Evolutionary conservation across 192 early-diverging fungal genomes (phyloP), one percentile per base, ranked within the genome.

Genomic region (Tieghemiomyces parasiticus): DNA sequence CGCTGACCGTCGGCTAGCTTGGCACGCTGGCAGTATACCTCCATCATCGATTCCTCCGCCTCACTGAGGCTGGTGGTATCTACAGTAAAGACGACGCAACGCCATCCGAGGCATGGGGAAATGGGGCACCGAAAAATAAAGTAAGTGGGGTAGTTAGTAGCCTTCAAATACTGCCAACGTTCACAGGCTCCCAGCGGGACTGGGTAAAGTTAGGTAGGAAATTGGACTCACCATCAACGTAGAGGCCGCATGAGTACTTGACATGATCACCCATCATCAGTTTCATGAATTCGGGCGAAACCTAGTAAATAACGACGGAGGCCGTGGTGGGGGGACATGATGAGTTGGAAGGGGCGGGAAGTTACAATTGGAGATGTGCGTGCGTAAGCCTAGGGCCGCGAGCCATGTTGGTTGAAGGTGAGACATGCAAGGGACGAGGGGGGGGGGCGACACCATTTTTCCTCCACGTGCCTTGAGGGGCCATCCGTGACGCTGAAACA

Each of bases 201-300:
- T 32, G 34, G 16, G 45, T 46, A 46, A 22, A 4, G 22, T 46
- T 46, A 46, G 16, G 45, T 1, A 4, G 22, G 45, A 12, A 14
- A n/a, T 35, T 2, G 28, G 24, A 61, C 34, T 59, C 45, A 71
- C 67, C 81, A 25, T 53, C 60, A 29, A 78, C 71, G 65, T 72
- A 83, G 20, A 78, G 61, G 55, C 78, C 78, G 61, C 65, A 73
- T 30, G 78, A 81, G 64, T 85, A 85, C 65, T 85, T 85, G 60
- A 85, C 61, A 19, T 72, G 24, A 34, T 60, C 45, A 10, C 80
- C 83, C 16, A 85, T 60, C 53, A 65, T 75, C 28, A 64, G 25
- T 20, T 48, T 24, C 46, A 81, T 78, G 65, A 81, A 83, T 59
- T 73, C 70, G 13, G 75, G 76, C 4, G 80, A 75, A 4, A 82